Base-by-base conservation (phyloP, 2,329 filamentous ascomycete genomes). In the Diplodia scrobiculata region DNA sequence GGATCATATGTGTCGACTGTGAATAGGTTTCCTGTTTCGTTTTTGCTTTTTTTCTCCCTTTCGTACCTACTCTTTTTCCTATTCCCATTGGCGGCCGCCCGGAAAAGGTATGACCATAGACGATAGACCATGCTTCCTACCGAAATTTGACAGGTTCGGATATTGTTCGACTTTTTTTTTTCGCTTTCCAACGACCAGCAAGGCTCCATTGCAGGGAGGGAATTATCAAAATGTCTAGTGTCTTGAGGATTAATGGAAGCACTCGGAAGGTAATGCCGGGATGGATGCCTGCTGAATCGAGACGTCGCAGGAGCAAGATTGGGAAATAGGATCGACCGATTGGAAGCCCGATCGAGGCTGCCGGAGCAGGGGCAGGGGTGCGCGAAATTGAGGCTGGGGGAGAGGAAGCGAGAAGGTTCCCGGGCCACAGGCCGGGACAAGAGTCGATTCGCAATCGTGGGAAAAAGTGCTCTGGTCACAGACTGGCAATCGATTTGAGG, bases 101-200 rank as follows among this genome's bases (percentile, higher is more conserved):
- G 58, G 29, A 29, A 21, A 36, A 36, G 45, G 41, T 62, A 50
- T 62, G 45, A 48, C 10, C n/a, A 48, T 62, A 62, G 58, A 62
- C 58, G 17, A 50, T 62, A 50, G 58, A 62, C 41, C 25, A 29
- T 29, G 27, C 25, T 53, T 60, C 14, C 41, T 36, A 50, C 27
- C 55, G 41, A 48, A 48, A 34, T 41, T 54, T 45, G 11, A 34
- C 41, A 36, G 55, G 58, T 62, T 62, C 55, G 55, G 29, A 45
- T 60, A 17, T 29, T 32, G n/a, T 45, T 45, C n/a, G 9, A 29
- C 5, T 25, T 52, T 32, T 13, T 25, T 21, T n/a, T 52, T 32
- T 32, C 5, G 5, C 14, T 32, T 32, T 32, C 50, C 4, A 21
- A n/a, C 14, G n/a, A 21, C 1, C 6, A 21, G 51, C 17, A 34